Evolutionary conservation across 2,329 filamentous ascomycete species (phyloP), one percentile per base, ranked within the genome.

Genomic region (Arthrobotrys entomopaga): DNA sequence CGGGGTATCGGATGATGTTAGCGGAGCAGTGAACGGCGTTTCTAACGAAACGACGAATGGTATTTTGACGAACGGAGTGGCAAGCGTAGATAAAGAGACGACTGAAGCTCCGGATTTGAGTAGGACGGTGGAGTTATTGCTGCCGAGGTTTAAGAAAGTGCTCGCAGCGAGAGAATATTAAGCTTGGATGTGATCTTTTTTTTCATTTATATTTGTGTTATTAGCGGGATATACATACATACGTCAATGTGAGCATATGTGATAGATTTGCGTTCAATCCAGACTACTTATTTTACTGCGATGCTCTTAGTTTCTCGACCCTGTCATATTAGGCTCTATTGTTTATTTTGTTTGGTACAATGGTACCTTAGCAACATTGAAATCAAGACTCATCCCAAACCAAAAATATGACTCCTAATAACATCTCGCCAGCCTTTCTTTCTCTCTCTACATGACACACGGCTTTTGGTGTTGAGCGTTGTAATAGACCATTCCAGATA

Each of bases 31-130:
- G 77, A 79, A 1, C 26, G 85, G 83, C 79, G 80, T 81, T 46
- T 75, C 79, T 22, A 80, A 81, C 46, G 81, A 82, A 4, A 81
- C 81, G 78, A 84, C 84, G 3, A 86, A 85, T 0, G 80, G 78
- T 7, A 10, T 34, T 26, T 78, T 79, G n/a, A 73, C 76, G 3
- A 77, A 72, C 6, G 77, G 78, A 22, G 75, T 79, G 1, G 29
- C 29, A 10, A 19, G 15, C 3, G 42, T 46, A 5, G 77, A 77
- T 2, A 80, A 81, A 48, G 81, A 81, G 48, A 78, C 78, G 11
- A 69, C 77, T 0, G 67, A 65, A 29, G 79, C 82, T 16, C 84
- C 84, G 0, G 81, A 84, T 71, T 83, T 86, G 10, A 76, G 76
- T 8, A 76, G 81, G 7, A 83, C 85, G 13, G 79, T 86, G 4